Evolutionary conservation across 768 basidiomycete species (phyloP), one percentile per base, ranked within the genome.

Genomic region (Tricholoma saponaceum): DNA sequence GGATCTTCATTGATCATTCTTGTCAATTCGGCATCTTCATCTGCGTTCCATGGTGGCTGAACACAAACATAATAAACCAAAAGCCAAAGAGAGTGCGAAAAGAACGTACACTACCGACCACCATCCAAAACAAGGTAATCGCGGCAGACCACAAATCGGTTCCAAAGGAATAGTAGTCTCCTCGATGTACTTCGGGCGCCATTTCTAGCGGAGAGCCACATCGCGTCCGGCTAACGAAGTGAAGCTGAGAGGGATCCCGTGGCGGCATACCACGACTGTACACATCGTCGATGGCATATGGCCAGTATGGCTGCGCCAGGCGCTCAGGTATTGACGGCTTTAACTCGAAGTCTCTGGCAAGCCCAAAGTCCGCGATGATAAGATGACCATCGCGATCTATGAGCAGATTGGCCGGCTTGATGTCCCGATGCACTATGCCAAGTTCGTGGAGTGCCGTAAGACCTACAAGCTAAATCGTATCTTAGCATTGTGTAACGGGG

Each of bases 391-490:
- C 65, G 7, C 54, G 50, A 50, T 68, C 64, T 51, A 74, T 64
- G 14, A 74, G 64, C 18, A 74, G 62, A 58, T 74, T 74, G 43
- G 69, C 65, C 10, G 71, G 62, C 50, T 74, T 74, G 59, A 74
- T 58, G 53, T 74, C 72, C 4, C 71, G 65, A 56, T 74, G 72
- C 43, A 72, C 63, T 39, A 74, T 71, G 7, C 71, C 70, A 5
- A 64, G 63, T 25, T 66, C 60, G 56, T 75, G 72, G 3, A 75
- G 65, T n/a, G 59, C 63, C 10, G 65, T 64, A 10, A 74, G 63
- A 18, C 65, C 71, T 25, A 72, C 65, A 46, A 71, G 64, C 73
- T 74, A 41, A 30, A 9, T n/a, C 22, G 14, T 32, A 32, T 33
- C 14, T 52, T 13, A 54, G 52, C 12, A 33, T 13, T 5, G 23